These are phyloP conservation scores for Brassica juncea DNA, from an alignment of 345 rosid genomes.

Conservation along the genomic window DNA sequence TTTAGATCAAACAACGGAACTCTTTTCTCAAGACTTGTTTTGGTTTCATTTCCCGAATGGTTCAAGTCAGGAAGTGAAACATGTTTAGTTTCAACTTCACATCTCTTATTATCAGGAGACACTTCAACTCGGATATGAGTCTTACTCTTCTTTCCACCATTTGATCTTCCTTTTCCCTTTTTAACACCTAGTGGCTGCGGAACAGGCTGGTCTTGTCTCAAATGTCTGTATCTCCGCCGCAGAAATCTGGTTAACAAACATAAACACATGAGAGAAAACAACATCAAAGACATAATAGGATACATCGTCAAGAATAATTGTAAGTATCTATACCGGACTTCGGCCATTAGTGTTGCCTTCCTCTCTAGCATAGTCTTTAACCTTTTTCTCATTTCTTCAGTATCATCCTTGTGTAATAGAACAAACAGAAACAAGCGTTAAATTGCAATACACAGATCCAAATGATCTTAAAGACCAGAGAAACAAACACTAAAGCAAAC, in stretches of 20 bases:
- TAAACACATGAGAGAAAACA: neutral
- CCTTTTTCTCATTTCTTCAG: slow-evolving; percentile 50
- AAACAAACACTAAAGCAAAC: neutral
- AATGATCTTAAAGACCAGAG: slow-evolving; percentile 6
- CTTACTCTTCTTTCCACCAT: slow-evolving; percentile 16
- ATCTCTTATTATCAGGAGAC: slow-evolving; percentile 3
- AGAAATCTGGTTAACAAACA: slow-evolving; percentile 53
- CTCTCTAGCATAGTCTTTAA: slow-evolving; percentile 56
- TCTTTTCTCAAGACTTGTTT: slow-evolving; percentile 44
- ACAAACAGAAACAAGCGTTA: slow-evolving; percentile 13
- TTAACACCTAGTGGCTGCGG: neutral
- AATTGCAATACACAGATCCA: neutral
- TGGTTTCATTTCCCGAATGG: slow-evolving; percentile 53
- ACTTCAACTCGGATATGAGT: slow-evolving; percentile 17
- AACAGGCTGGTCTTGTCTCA: slow-evolving; percentile 48
- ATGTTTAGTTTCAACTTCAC: slow-evolving; percentile 36
- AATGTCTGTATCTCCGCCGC: slow-evolving; percentile 55
- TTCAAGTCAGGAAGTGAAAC: slow-evolving; percentile 46
- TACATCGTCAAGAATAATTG: neutral
- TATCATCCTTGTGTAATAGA: slow-evolving; percentile 50
- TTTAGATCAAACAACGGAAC: slow-evolving; percentile 79
- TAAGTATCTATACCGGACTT: slow-evolving; percentile 64
- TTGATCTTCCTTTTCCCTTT: slow-evolving; percentile 33
- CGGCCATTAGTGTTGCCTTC: slow-evolving; percentile 55
- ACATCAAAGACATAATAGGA: neutral